Conservation (phyloP, 2,329 filamentous ascomycete genomes). For the Neurospora crassa region DNA sequence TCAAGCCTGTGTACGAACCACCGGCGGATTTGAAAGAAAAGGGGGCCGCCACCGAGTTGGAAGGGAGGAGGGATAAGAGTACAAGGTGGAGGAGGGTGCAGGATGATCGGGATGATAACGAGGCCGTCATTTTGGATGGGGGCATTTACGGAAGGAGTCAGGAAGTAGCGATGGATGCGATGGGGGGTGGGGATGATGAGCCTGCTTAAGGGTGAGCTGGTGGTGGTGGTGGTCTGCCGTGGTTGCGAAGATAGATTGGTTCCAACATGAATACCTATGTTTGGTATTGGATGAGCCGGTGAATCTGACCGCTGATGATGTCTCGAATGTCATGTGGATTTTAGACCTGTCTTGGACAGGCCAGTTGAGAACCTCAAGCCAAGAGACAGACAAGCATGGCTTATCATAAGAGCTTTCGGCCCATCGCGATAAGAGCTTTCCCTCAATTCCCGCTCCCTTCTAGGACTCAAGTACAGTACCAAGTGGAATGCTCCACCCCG, state of each 20-base stretch:
- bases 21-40: slow-evolving; percentile 34
- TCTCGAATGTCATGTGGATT: background rate
- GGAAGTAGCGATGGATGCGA: slow-evolving; percentile 3
- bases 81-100: slow-evolving; percentile 51
- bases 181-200: slow-evolving; percentile 23
- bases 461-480: too few relatives aligned
- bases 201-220: slow-evolving; percentile 28
- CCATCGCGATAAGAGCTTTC: background rate
- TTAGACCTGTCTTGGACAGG: background rate
- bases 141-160: slow-evolving; percentile 28
- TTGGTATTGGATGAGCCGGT: background rate
- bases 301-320: too few relatives aligned
- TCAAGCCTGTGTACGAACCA: slow-evolving; percentile 50
- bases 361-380: background rate
- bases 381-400: background rate
- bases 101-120: slow-evolving; percentile 49
- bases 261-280: too few relatives aligned
- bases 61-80: slow-evolving; percentile 32
- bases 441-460: too few relatives aligned
- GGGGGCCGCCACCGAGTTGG: slow-evolving; percentile 26
- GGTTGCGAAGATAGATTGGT: background rate
- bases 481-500: background rate
- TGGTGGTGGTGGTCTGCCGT: background rate
- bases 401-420: background rate
- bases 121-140: slow-evolving; percentile 48